A percentile compares a stretch with the other conserved stretches of the same genome.
Conservation (phyloP, 2,329 filamentous ascomycete genomes). For the Chaetomiaceae sp. region DNA sequence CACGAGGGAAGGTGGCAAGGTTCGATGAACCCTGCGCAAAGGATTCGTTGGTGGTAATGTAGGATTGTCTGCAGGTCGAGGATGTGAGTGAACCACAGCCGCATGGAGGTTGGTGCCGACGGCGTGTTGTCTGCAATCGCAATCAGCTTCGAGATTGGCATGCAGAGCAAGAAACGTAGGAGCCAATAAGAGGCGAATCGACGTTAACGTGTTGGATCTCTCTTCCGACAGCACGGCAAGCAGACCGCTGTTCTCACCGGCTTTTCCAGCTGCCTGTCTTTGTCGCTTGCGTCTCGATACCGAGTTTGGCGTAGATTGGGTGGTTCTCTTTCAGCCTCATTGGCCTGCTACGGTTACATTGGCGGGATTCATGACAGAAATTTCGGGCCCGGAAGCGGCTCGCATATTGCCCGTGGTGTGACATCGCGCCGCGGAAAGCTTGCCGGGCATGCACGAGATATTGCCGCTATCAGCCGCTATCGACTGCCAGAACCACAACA, state of each 20-base stretch:
- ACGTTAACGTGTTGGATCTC: background rate
- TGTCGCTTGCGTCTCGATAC: background rate
- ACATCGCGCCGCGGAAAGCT: conserved; percentile 7
- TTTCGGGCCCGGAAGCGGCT: background rate
- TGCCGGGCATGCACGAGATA: conserved; percentile 7
- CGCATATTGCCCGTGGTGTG: background rate
- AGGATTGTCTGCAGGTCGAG: background rate
- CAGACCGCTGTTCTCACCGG: background rate
- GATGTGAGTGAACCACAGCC: background rate
- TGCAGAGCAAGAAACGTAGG: background rate
- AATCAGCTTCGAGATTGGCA: background rate
- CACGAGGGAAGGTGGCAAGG: conserved; percentile 9
- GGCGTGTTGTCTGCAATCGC: background rate
- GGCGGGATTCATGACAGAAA: background rate
- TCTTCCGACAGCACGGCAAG: background rate
- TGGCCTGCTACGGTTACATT: conserved; percentile 6
- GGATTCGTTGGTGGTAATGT: background rate
- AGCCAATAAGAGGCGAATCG: background rate
- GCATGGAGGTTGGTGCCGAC: background rate
- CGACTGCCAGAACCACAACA: background rate
- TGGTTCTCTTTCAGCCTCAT: background rate
- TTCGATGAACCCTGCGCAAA: background rate
- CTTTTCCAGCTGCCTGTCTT: background rate
- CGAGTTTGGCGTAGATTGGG: conserved; percentile 1
- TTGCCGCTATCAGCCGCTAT: conserved; percentile 9